phyloP scores from a whole-genome alignment of 225 moss, liverwort and hornwort genomes.

The Polytrichum formosum region DNA sequence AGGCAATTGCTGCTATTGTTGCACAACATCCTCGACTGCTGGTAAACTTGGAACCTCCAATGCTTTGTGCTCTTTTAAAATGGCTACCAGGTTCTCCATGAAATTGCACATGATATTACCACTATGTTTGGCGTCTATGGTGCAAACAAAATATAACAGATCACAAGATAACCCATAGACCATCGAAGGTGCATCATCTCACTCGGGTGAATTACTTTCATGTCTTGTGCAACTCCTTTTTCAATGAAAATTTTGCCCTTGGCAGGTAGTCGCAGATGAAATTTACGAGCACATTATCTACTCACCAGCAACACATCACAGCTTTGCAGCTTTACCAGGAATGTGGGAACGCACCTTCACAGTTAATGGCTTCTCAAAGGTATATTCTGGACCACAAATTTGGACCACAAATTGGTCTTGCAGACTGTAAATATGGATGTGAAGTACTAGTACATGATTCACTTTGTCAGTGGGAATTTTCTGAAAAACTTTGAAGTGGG shows the following conservation, averaged over 20 bases:
- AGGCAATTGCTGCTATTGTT: conserved; percentile 84
- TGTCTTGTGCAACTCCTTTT: too few relatives aligned
- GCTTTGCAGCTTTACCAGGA: conserved; percentile 92
- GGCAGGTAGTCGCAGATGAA: conserved; percentile 94
- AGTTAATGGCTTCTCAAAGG: conserved; percentile 99
- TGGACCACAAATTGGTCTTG: not conserved
- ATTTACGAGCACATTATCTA: conserved; percentile 99
- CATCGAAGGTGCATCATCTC: too few relatives aligned
- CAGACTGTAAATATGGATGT: not conserved
- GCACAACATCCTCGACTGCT: conserved; percentile 86
- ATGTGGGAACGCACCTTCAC: conserved; percentile 98
- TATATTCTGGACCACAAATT: conserved; percentile 5
- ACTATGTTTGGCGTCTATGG: too few relatives aligned
- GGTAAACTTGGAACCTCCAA: conserved; percentile 32
- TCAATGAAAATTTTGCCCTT: not conserved
- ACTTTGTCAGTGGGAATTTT: too few relatives aligned
- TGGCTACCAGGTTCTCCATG: too few relatives aligned
- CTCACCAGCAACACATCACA: conserved; percentile 81
- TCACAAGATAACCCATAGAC: too few relatives aligned
- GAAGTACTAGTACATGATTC: not conserved
- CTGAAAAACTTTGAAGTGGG: too few relatives aligned
- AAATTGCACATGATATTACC: too few relatives aligned
- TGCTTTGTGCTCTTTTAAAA: too few relatives aligned
- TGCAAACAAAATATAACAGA: too few relatives aligned
- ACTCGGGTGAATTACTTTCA: too few relatives aligned